phyloP scores from a whole-genome alignment of 2,329 filamentous ascomycete genomes.

The Setomelanomma holmii region DNA sequence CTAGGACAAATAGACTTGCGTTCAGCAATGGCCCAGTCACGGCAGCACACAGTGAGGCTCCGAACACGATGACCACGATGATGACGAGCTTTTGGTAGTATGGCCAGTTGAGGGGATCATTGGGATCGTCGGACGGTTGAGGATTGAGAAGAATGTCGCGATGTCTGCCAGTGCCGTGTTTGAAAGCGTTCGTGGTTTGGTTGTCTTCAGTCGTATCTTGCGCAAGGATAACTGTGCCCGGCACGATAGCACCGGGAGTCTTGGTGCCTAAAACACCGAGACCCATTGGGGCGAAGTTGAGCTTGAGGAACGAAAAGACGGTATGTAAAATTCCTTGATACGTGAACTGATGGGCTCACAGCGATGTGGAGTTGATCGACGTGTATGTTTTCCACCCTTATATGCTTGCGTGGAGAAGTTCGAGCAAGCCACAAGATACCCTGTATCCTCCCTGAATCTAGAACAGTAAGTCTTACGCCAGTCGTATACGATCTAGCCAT shows the following conservation, averaged over 20 bases:
- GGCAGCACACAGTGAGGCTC: background rate
- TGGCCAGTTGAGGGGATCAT: conserved; percentile 42
- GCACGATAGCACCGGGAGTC: background rate
- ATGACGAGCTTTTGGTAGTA: conserved; percentile 33
- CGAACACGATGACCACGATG: conserved; percentile 26
- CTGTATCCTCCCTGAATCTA: no score
- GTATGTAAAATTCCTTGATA: no score
- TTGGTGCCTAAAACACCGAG: background rate
- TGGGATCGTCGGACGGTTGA: conserved; percentile 24
- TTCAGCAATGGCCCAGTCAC: background rate
- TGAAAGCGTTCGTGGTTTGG: background rate
- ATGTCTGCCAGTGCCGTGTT: conserved; percentile 5
- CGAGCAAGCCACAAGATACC: no score
- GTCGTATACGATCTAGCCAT: no score
- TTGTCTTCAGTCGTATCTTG: background rate
- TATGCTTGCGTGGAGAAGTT: no score
- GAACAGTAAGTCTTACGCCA: no score
- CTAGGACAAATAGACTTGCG: background rate
- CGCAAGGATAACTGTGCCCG: conserved; percentile 1
- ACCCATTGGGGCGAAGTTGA: background rate
- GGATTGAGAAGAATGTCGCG: conserved; percentile 1
- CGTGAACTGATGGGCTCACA: no score
- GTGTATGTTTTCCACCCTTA: no score
- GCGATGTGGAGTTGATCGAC: no score
- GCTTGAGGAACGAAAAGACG: no score